Evolutionary conservation across 1,284 basidiomycete genomes (phyloP), one percentile per base, ranked within the genome.

Genomic region (Inonotus obliquus): DNA sequence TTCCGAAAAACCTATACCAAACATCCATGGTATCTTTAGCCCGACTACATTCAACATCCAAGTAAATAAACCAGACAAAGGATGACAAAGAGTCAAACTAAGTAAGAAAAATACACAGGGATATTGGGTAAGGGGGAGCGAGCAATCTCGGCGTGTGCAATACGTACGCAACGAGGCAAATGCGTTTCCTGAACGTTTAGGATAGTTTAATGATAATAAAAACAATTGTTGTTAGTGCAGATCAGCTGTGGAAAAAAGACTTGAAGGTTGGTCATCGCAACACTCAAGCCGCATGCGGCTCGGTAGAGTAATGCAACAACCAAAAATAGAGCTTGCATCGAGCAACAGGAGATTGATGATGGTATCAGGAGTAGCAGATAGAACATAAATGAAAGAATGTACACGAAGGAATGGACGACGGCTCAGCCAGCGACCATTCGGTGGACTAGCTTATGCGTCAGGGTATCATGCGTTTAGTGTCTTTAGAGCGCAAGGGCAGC

Each of bases 401-500:
- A 48, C 19, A 38, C 47, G 45, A 55, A 55, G 45, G 32, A 48
- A 53, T 54, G 59, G 44, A 45, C 41, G 27, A 32, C 23, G 38
- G 38, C 25, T 44, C 52, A 17, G 37, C 41, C 10, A 48, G 53
- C 44, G 29, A 27, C 29, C 37, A 29, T 48, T 49, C 14, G 25
- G 44, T 52, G 53, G n/a, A 38, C 38, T 39, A 48, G 44, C 59
- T 19, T 35, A 25, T 52, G 53, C 51, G 51, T 60, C 53, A 29
- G 59, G 59, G 59, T 60, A 60, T 60, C 27, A n/a, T 19, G 51
- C 25, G 14, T 47, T 38, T 55, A 49, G 39, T 2, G 39, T 14
- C 37, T 55, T 59, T 52, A 63, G n/a, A 63, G 57, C 13, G 53
- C 61, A 27, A 63, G 19, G 5, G 45, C 57, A 41, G 52, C 61